Base-by-base conservation (phyloP, 495 filamentous ascomycete genomes). In the Rhizodiscina lignyota region DNA sequence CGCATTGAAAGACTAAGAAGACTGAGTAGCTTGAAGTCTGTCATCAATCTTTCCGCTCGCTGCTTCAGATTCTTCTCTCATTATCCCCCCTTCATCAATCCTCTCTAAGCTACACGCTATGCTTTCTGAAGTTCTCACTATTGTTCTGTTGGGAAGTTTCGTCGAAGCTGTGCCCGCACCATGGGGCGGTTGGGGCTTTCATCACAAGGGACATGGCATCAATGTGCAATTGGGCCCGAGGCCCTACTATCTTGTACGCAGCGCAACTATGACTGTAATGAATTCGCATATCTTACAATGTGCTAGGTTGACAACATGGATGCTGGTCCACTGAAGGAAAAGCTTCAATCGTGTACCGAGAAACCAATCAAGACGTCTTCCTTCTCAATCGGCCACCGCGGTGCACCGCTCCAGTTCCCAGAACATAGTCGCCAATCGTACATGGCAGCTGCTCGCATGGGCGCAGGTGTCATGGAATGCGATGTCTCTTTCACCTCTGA, bases 391-490 rank as follows among this genome's bases (percentile, higher is more conserved):
- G 62, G 59, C 15, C 72, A 77, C 37, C 68, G 72, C 16, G 72
- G 72, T 23, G 71, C 59, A 2, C 62, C 67, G 8, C 52, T 77
- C 18, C 65, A 72, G 39, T 68, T 77, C 39, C 72, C 72, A n/a
- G 71, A 75, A 53, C 61, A 75, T 43, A 70, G 63, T 10, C 38
- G 49, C 11, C 59, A 70, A 50, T 61, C 59, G 4, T 55, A 64
- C 37, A 51, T 60, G 30, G 70, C 70, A 2, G 72, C 63, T 8
- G 59, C 63, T 0, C 53, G 70, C 18, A 69, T 69, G 67, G 72
- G 71, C n/a, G 71, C 72, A 1, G 71, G 72, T 16, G 62, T 77
- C 41, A 54, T 72, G 17, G 72, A 77, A 40, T 77, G 72, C 51
- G 72, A 77, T 47, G 71, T 74, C 5, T 55, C 62, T 8, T 77